Evolutionary conservation across 306 rosid genomes (phyloP), one percentile per base, ranked within the genome.

Genomic region (Castanea mollissima): DNA sequence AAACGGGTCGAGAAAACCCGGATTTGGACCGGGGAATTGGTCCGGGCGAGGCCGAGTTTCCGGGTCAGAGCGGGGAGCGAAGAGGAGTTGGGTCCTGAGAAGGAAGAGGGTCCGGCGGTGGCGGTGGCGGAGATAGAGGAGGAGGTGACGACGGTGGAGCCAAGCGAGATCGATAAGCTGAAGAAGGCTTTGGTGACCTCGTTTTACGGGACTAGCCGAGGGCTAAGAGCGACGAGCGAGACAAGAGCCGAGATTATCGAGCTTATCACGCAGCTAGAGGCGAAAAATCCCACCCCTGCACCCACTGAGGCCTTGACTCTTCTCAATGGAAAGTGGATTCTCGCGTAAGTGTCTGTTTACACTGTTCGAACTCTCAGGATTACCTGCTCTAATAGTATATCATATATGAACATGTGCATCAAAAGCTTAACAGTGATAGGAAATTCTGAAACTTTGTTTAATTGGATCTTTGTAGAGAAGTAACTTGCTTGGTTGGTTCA

Each of bases 261-360:
- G 89, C 94, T 92, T 55, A 95, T 95, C 76, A 87, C 94, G 3
- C 93, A 91, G 77, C 88, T 95, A 57, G 99, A 95, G 85, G 92
- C 92, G 16, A 86, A 82, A 77, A 91, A 95, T 70, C 99, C 98
- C 0, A 95, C 82, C 19, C 92, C 99, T 55, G 97, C 93, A 21
- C 97, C 99, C 57, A 90, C 96, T 1, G 98, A 95, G 29, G 98
- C 96, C n/a, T 75, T 92, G 80, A 29, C 91, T 74, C 83, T 92
- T 23, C 97, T 95, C 63, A 92, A 93, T 62, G 99, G 98, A 56
- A 95, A 91, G 79, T 95, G 98, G 99, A 91, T 95, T 88, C 96
- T 95, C 7, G 93, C 87, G 98, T 95, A 87, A 85, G 88, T 78
- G 2, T 14, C 20, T 44, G 32, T 19, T n/a, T 18, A 7, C 2